Evolutionary conservation across 2,329 filamentous ascomycete species (phyloP), one percentile per base, ranked within the genome.

Genomic region (Colletotrichum trifolii): DNA sequence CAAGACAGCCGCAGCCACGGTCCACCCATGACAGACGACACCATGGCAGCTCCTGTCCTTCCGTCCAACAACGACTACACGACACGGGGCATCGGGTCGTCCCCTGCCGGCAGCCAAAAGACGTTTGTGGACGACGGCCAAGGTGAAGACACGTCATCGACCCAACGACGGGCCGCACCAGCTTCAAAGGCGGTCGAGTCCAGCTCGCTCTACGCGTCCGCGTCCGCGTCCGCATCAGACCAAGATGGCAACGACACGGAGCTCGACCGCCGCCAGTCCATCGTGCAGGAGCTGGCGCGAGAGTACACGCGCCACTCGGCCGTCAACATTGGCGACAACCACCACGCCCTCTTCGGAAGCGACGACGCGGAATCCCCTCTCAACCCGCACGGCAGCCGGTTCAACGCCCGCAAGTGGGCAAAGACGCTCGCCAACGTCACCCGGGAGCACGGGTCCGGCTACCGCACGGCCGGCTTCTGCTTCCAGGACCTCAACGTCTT

Each of bases 301-400:
- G 57, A 70, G 46, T 71, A 69, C 53, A 71, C 69, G 1, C 70
- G 63, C 2, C 56, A 68, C 47, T 71, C 69, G 0, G 65, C 54
- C 2, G 62, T 64, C 35, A 61, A 68, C 13, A 57, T 67, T 13
- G 52, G 59, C 15, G 67, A 63, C 72, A 75, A 67, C 72, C 73
- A 53, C 34, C 48, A 57, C n/a, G 49, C 54, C 39, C 67, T 74
- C 4, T 65, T 72, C 60, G 73, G 74, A 4, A 71, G 72, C 5
- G 68, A 74, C 11, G 77, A 82, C 59, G 69, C 75, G 9, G 59
- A 77, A 33, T 84, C 82, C n/a, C 75, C 78, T 0, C 75, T 86
- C 11, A 83, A 87, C 68, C 84, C 84, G 6, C 74, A 75, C 47
- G 78, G 79, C 49, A 75, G 75, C 12, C 79, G 82, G n/a, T 87